Conservation (phyloP, 2,329 filamentous ascomycete species). For the Trichoderma atroviride region DNA sequence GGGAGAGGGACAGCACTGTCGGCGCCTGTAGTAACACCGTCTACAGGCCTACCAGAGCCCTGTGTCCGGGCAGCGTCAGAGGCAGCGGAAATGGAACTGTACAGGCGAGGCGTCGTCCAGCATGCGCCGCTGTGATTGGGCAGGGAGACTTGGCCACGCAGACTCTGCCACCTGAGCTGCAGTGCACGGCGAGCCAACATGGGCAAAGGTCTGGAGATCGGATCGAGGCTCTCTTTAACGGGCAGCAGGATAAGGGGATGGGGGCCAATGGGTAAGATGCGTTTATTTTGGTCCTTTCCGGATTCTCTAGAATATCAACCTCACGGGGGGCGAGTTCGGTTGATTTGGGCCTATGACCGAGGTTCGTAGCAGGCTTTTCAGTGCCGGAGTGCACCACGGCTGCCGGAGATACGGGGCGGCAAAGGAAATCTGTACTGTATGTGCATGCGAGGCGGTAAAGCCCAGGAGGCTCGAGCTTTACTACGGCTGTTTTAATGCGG, state of each 20-base stretch:
- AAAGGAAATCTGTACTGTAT: not conserved
- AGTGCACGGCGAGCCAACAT: slow-evolving; percentile 11
- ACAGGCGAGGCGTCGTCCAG: slow-evolving; percentile 10
- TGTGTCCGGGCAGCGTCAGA: not conserved
- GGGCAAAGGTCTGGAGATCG: not conserved
- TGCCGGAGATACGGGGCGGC: slow-evolving; percentile 14
- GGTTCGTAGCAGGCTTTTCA: slow-evolving; percentile 13
- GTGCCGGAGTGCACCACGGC: slow-evolving; percentile 11
- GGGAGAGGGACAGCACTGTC: not conserved
- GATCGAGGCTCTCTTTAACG: not conserved
- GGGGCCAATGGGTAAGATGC: not conserved
- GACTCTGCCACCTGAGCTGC: slow-evolving; percentile 24
- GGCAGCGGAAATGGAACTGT: not conserved
- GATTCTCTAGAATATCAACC: not conserved
- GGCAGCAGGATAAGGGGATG: not conserved
- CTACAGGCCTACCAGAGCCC: not conserved
- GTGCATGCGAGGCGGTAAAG: slow-evolving; percentile 1
- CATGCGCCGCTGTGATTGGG: slow-evolving; percentile 27
- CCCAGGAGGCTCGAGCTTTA: not conserved
- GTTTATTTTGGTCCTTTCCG: not conserved
- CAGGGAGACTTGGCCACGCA: slow-evolving; percentile 21
- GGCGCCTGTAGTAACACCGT: slow-evolving; percentile 12
- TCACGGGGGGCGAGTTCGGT: slow-evolving; percentile 6
- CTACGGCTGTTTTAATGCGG: slow-evolving; percentile 1
- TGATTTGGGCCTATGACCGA: slow-evolving; percentile 20